These are phyloP conservation scores for Curvularia hawaiiensis DNA, from an alignment of 2,329 filamentous ascomycete genomes.

Conservation along the genomic window DNA sequence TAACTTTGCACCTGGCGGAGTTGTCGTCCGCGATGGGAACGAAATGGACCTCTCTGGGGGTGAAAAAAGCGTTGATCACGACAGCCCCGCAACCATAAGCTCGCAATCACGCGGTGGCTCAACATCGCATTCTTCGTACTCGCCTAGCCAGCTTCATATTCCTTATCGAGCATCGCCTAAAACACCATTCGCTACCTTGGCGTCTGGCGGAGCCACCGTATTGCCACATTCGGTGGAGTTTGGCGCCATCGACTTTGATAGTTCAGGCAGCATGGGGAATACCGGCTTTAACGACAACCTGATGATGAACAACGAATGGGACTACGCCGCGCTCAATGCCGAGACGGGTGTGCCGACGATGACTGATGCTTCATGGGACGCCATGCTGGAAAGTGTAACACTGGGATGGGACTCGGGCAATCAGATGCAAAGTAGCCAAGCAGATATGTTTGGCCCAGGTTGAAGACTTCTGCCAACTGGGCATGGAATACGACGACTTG, in stretches of 20 bases:
- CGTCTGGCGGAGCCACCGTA: slow-evolving; percentile 6
- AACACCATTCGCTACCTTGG: slow-evolving; percentile 4
- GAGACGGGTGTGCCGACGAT: slow-evolving; percentile 41
- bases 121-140: slow-evolving; percentile 45
- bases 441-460: slow-evolving; percentile 9
- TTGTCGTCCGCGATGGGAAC: slow-evolving; percentile 27
- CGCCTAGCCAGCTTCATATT: slow-evolving; percentile 35
- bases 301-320: slow-evolving; percentile 42
- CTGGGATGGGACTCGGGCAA: slow-evolving; percentile 40
- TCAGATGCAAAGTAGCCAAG: slow-evolving; percentile 15
- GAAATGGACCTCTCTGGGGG: slow-evolving; percentile 46
- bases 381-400: slow-evolving; percentile 45
- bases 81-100: slow-evolving; percentile 42
- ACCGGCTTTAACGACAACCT: slow-evolving; percentile 28
- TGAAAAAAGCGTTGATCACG: slow-evolving; percentile 34
- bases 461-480: not conserved
- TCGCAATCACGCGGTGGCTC: slow-evolving; percentile 40
- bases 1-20: slow-evolving; percentile 12
- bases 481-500: not conserved
- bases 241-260: slow-evolving; percentile 13
- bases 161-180: slow-evolving; percentile 41
- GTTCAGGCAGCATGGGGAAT: slow-evolving; percentile 11
- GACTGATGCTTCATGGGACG: slow-evolving; percentile 43
- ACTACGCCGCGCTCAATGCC: slow-evolving; percentile 30
- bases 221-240: slow-evolving; percentile 10